Evolutionary conservation across 352 stramenopile species (phyloP).

Genomic region (Thalassiosira mediterranea): DNA sequence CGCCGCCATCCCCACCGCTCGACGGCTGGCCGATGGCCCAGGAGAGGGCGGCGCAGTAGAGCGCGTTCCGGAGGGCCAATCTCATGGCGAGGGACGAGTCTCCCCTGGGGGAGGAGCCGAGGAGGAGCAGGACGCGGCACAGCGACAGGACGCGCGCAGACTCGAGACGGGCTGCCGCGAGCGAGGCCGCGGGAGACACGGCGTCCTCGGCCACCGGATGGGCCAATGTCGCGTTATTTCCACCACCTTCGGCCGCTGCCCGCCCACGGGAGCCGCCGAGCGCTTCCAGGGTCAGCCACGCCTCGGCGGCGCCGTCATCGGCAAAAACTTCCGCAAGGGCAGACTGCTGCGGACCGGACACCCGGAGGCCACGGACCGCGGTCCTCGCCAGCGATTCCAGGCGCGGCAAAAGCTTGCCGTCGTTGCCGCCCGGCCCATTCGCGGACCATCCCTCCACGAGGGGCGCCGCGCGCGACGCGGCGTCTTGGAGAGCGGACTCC

Average conservation of each 20-base stretch:
- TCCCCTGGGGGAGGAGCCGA: slow-evolving; percentile 8
- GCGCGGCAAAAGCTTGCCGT: slow-evolving; percentile 21
- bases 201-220: not conserved
- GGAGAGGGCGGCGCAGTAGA: slow-evolving; percentile 43
- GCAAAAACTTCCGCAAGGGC: slow-evolving; percentile 20
- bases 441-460: slow-evolving; percentile 23
- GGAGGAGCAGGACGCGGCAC: slow-evolving; percentile 31
- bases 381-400: slow-evolving; percentile 20
- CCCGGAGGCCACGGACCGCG: slow-evolving; percentile 2
- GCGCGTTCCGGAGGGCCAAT: slow-evolving; percentile 22
- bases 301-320: slow-evolving; percentile 24
- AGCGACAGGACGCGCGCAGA: slow-evolving; percentile 29
- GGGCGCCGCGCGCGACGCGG: slow-evolving; percentile 28
- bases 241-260: no score
- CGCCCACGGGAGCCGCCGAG: no score
- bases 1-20: slow-evolving; percentile 5
- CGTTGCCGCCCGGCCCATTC: not conserved
- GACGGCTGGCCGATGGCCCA: slow-evolving; percentile 45
- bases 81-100: slow-evolving; percentile 4
- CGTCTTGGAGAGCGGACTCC: slow-evolving; percentile 32
- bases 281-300: slow-evolving; percentile 23
- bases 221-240: not conserved
- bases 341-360: slow-evolving; percentile 26
- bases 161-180: slow-evolving; percentile 29
- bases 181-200: slow-evolving; percentile 8